Evolutionary conservation across 2,329 filamentous ascomycete genomes (phyloP), one percentile per base, ranked within the genome.

Genomic region (Diaporthe sp.): DNA sequence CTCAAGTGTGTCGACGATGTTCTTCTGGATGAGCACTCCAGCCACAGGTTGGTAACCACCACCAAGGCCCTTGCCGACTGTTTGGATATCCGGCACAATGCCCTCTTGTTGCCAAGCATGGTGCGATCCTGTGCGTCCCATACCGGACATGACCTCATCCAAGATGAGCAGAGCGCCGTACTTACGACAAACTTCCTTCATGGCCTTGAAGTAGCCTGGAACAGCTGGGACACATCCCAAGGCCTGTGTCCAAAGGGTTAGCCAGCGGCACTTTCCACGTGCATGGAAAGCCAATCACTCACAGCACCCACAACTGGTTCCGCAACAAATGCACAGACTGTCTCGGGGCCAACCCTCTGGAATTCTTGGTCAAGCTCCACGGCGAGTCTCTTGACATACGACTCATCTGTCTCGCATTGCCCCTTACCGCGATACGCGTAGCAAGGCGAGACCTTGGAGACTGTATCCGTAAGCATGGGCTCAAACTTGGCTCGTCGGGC

Each of bases 241-340:
- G 0, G 87, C 86, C 90, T 85, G 59, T 63, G 13, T n/a, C n/a
- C 17, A 17, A 17, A 17, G 17, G 4, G 30, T 63, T n/a, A 66
- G 63, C 13, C 13, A 51, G n/a, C 13, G 32, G 12, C 19, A 12
- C 19, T 17, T n/a, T 47, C 25, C 13, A n/a, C 4, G 4, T 30
- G 44, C 3, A 51, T 17, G n/a, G 32, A 12, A 27, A 27, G 9
- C 42, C 19, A 39, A n/a, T 42, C 32, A 81, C 84, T 82, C 86
- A 93, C 91, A 44, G 93, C 92, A 3, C 94, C 93, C 19, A 93
- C 92, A 1, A 96, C 87, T 0, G 93, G 92, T 81, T 96, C 94
- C 1, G 92, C 91, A 32, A 95, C 86, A 78, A 96, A 94, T 0
- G 92, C 93, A 70, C 91, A 92, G 0, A 95, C 92, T 0, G 86